Percentiles rank a stretch among this genome's conserved stretches.
phyloP scores from a whole-genome alignment of 345 rosid genomes.

The Angophora floribunda region DNA sequence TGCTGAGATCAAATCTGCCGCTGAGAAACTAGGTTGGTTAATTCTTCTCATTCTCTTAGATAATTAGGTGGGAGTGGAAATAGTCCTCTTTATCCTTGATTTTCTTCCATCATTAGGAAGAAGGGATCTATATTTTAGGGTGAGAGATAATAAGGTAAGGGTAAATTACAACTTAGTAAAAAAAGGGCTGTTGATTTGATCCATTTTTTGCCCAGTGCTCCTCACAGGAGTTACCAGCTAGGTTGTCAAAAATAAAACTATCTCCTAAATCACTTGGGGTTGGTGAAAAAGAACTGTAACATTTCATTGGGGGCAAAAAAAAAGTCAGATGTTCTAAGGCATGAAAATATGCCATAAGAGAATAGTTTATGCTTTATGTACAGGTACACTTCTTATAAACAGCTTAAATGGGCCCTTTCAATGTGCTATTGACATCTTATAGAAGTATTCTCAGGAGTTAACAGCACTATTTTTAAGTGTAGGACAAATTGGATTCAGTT shows the following conservation, averaged over 20 bases:
- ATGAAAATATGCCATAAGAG: not conserved
- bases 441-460: not conserved
- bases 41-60: not conserved
- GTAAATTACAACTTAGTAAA: not conserved
- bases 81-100: not conserved
- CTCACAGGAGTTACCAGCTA: not conserved
- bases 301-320: not conserved
- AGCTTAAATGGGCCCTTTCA: not conserved
- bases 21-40: constrained; percentile 60
- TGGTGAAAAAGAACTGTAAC: not conserved
- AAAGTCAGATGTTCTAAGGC: not conserved
- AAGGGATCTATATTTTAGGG: not conserved
- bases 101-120: not conserved
- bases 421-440: not conserved
- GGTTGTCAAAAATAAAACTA: not conserved
- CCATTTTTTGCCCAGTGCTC: not conserved
- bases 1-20: constrained; percentile 25
- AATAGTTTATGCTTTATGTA: not conserved
- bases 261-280: not conserved
- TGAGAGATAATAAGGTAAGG: not conserved
- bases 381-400: not conserved
- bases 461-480: not conserved
- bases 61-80: not conserved
- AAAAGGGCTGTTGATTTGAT: not conserved
- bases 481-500: not conserved